Percentiles rank a stretch among this genome's conserved stretches.
These are phyloP conservation scores for Aspergillus quadrilineatus DNA, from an alignment of 2,329 filamentous ascomycete species.

Conservation along the genomic window DNA sequence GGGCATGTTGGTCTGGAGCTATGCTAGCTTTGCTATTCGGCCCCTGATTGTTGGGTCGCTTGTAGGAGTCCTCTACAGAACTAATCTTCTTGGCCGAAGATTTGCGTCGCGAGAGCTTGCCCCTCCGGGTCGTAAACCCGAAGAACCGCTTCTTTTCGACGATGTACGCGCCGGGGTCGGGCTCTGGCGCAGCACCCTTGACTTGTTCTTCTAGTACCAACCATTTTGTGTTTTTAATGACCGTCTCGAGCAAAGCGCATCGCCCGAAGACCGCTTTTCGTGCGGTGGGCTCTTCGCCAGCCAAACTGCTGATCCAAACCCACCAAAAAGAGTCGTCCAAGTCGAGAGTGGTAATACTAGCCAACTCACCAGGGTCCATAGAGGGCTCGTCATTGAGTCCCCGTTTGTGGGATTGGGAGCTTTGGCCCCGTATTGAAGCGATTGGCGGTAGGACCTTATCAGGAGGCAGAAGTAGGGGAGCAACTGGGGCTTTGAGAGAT, in stretches of 20 bases:
- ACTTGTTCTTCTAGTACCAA: constrained; percentile 95
- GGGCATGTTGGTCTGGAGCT: constrained; percentile 85
- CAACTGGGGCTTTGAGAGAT: constrained; percentile 56
- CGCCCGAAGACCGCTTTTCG: constrained; percentile 92
- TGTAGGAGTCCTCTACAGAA: constrained; percentile 53
- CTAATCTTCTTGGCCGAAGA: constrained; percentile 63
- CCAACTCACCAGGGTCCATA: constrained; percentile 88
- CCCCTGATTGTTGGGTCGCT: constrained; percentile 50
- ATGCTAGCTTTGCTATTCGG: constrained; percentile 77
- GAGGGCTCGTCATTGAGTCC: constrained; percentile 66
- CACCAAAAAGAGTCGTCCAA: constrained; percentile 98
- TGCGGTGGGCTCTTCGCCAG: constrained; percentile 78
- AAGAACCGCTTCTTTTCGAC: constrained; percentile 95
- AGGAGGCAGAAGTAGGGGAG: constrained; percentile 77
- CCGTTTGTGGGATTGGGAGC: constrained; percentile 79
- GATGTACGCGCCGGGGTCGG: constrained; percentile 81
- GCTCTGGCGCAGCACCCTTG: constrained; percentile 84
- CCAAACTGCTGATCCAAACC: constrained; percentile 98
- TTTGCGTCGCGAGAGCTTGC: constrained; percentile 66
- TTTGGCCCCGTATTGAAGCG: constrained; percentile 67
- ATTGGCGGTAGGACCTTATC: constrained; percentile 90
- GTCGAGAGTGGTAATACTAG: constrained; percentile 81
- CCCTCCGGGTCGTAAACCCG: constrained; percentile 72
- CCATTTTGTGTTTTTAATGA: constrained; percentile 79
- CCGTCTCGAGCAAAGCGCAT: constrained; percentile 87